These are phyloP conservation scores for Penicillium paneum DNA, from an alignment of 2,329 filamentous ascomycete genomes.

Conservation along the genomic window DNA sequence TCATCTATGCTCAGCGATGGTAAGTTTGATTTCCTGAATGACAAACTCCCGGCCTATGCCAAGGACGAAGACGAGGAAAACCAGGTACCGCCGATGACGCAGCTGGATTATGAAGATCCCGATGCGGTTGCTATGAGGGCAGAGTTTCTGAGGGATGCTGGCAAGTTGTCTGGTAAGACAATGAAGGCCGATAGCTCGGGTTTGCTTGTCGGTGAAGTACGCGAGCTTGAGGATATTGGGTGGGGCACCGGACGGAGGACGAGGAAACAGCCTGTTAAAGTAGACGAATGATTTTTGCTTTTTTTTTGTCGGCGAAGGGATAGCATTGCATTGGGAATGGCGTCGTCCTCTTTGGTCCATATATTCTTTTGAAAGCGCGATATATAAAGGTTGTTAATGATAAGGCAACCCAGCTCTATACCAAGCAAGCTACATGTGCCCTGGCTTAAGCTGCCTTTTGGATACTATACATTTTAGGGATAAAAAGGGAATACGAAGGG, in stretches of 20 bases:
- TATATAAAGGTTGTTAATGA: constrained; percentile 1
- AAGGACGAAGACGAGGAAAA: constrained; percentile 33
- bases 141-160: constrained; percentile 47
- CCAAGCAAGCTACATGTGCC: background rate
- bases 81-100: constrained; percentile 44
- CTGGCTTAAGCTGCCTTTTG: background rate
- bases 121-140: constrained; percentile 57
- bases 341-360: constrained; percentile 11
- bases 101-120: constrained; percentile 49
- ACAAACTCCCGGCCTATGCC: constrained; percentile 19
- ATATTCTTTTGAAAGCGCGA: background rate
- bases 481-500: background rate
- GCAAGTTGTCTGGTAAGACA: constrained; percentile 43
- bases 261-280: constrained; percentile 28
- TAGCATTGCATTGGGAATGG: constrained; percentile 23
- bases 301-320: background rate
- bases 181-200: constrained; percentile 13
- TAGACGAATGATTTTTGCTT: constrained; percentile 12
- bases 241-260: constrained; percentile 38
- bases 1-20: constrained; percentile 32
- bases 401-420: background rate
- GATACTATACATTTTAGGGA: background rate
- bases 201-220: constrained; percentile 29
- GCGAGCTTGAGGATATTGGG: constrained; percentile 33
- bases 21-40: constrained; percentile 32